Evolutionary conservation across 768 basidiomycete species (phyloP).

Genomic region (Harrya chromipes): DNA sequence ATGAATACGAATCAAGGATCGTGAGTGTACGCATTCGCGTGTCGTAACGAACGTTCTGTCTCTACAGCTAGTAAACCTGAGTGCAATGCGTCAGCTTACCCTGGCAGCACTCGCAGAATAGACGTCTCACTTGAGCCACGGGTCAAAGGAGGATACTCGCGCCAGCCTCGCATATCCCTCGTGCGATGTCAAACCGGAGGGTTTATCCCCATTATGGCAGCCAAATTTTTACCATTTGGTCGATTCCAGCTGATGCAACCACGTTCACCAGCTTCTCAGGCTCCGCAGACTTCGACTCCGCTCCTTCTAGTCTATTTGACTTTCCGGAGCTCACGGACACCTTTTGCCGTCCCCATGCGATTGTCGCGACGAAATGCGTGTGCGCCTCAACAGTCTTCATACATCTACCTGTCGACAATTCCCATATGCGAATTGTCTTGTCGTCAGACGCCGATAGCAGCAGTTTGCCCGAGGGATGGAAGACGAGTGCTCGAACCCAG

Average conservation of each 20-base stretch:
- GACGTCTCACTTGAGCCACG: constrained; percentile 16
- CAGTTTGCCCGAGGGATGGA: constrained; percentile 88
- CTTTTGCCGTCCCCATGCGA: constrained; percentile 73
- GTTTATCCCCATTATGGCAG: constrained; percentile 41
- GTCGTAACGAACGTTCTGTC: constrained; percentile 26
- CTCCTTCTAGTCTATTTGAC: constrained; percentile 37
- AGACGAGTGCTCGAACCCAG: constrained; percentile 85
- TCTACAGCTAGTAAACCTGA: constrained; percentile 3
- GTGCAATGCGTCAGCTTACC: constrained; percentile 7
- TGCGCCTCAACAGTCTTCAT: constrained; percentile 87
- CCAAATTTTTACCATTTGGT: constrained; percentile 67
- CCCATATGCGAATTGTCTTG: constrained; percentile 90
- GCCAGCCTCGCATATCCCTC: constrained; percentile 9
- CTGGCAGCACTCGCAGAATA: neutral
- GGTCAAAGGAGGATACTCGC: constrained; percentile 13
- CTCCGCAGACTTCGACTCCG: constrained; percentile 30
- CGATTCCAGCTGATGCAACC: constrained; percentile 65
- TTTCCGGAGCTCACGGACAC: constrained; percentile 41
- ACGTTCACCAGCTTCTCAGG: constrained; percentile 64
- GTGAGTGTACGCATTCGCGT: constrained; percentile 24
- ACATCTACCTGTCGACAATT: constrained; percentile 80
- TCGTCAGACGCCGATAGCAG: constrained; percentile 91
- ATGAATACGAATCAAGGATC: constrained; percentile 27
- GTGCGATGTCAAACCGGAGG: constrained; percentile 3
- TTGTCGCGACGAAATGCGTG: constrained; percentile 75